Evolutionary conservation across 805 yeast genomes (phyloP).

Genomic region (Zygoascus biomembranicola): DNA sequence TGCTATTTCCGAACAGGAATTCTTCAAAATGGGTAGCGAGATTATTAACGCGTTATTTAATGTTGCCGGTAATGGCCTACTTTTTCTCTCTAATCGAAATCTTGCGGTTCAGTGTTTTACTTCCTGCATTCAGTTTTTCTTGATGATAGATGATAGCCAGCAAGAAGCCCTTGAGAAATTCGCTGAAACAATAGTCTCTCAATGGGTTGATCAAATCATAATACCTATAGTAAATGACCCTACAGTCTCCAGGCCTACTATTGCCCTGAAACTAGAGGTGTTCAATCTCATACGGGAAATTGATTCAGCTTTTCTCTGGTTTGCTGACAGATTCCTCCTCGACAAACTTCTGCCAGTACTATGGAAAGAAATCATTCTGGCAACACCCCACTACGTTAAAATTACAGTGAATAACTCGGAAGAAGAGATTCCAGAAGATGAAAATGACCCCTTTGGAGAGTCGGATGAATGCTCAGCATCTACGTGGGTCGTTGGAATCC

Average conservation of each 20-base stretch:
- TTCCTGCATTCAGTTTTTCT: slow-evolving; percentile 24
- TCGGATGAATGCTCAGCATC: not conserved
- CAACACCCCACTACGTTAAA: not conserved
- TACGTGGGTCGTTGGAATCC: not conserved
- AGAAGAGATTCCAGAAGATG: slow-evolving; percentile 5
- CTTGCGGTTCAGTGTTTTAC: slow-evolving; percentile 28
- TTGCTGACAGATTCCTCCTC: not conserved
- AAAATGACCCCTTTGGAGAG: slow-evolving; percentile 9
- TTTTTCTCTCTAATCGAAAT: slow-evolving; percentile 27
- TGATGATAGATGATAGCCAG: slow-evolving; percentile 14
- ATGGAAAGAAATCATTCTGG: slow-evolving; percentile 5
- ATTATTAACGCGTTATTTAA: slow-evolving; percentile 17
- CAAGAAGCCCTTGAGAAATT: not conserved
- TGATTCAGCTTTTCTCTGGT: slow-evolving; percentile 2
- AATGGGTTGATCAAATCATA: not conserved
- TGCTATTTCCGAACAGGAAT: slow-evolving; percentile 75
- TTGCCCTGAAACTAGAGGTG: slow-evolving; percentile 7
- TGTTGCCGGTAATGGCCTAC: slow-evolving; percentile 8
- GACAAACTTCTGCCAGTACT: slow-evolving; percentile 2
- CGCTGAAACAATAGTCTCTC: not conserved
- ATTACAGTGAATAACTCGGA: not conserved
- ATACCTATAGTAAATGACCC: not conserved
- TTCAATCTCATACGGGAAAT: not conserved
- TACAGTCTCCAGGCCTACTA: not conserved
- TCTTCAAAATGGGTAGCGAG: slow-evolving; percentile 54